phyloP scores from a whole-genome alignment of 2,329 filamentous ascomycete species.

The Chaetomiaceae sp. region DNA sequence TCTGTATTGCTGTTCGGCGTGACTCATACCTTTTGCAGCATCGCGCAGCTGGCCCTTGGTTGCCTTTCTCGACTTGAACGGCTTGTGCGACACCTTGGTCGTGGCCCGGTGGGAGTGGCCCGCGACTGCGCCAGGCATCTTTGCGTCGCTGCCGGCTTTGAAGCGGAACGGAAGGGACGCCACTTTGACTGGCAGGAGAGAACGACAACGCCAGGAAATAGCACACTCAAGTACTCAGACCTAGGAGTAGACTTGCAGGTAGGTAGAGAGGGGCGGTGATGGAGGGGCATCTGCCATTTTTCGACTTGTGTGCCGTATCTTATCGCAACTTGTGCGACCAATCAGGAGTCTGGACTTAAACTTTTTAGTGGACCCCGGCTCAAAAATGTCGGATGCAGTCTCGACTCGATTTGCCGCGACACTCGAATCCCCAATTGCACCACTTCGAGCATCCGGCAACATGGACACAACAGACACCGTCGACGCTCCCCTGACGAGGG shows the following conservation, averaged over 20 bases:
- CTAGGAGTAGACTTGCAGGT: too few relatives aligned
- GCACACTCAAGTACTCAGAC: too few relatives aligned
- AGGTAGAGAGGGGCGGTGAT: slow-evolving; percentile 17
- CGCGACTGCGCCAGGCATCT: slow-evolving; percentile 66
- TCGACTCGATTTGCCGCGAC: not conserved
- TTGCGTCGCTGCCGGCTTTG: slow-evolving; percentile 71
- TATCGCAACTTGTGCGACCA: slow-evolving; percentile 23
- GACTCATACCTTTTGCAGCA: slow-evolving; percentile 66
- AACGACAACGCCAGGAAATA: not conserved
- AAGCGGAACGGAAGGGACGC: slow-evolving; percentile 78
- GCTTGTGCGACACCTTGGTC: slow-evolving; percentile 82
- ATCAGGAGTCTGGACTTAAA: slow-evolving; percentile 1
- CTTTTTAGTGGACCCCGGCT: slow-evolving; percentile 31
- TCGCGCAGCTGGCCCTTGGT: slow-evolving; percentile 86
- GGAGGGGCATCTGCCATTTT: slow-evolving; percentile 26
- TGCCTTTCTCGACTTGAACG: slow-evolving; percentile 88
- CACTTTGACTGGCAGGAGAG: slow-evolving; percentile 42
- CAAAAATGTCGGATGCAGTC: slow-evolving; percentile 22
- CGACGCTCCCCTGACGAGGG: slow-evolving; percentile 32
- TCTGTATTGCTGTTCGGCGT: not conserved
- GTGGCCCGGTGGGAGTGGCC: slow-evolving; percentile 87
- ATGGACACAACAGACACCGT: slow-evolving; percentile 29
- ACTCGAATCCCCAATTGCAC: not conserved
- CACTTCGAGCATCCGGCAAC: slow-evolving; percentile 4
- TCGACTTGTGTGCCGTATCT: slow-evolving; percentile 25